Evolutionary conservation across 345 rosid genomes (phyloP), one percentile per base, ranked within the genome.

Genomic region (Nephelium lappaceum): DNA sequence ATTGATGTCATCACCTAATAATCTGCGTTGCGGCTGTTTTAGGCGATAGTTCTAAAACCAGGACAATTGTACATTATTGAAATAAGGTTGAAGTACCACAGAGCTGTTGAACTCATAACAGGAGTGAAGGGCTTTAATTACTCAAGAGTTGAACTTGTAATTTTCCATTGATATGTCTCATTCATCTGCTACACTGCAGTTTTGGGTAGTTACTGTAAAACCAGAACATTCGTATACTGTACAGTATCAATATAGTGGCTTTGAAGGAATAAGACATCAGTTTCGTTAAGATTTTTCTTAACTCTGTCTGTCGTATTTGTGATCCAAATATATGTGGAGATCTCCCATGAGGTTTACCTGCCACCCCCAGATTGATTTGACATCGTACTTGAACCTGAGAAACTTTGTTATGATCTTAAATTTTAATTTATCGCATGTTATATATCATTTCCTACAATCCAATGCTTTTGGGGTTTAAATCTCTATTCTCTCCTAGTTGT

Each of bases 51-150:
- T 43, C 18, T 74, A 62, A 15, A 63, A 45, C 36, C 66, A 42
- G 36, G 21, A 60, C 42, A 6, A 43, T 27, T 43, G 75, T 55
- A 57, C 9, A 23, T 60, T n/a, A 60, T 15, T 14, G 57, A 51
- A 8, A 77, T 73, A 88, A 88, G 77, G 91, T 89, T 36, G 95
- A 90, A 73, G 88, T 88, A 0, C 89, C 91, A 38, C 76, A 80
- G 81, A 89, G 88, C 77, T 80, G 82, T 65, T 87, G 87, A 89
- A 41, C 49, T 77, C 67, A 21, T 8, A 21, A 21, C 16, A 3
- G 36, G 16, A 61, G 58, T 21, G 16, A 51, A 36, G 42, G 64
- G 31, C 77, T 77, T 76, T 60, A 6, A 79, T 55, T 24, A 10
- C 36, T 42, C 23, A 16, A 16, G 11, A 57, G 62, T 6, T 24